Conservation (phyloP, 1,284 basidiomycete genomes). For the Moesziomyces globuligerus region DNA sequence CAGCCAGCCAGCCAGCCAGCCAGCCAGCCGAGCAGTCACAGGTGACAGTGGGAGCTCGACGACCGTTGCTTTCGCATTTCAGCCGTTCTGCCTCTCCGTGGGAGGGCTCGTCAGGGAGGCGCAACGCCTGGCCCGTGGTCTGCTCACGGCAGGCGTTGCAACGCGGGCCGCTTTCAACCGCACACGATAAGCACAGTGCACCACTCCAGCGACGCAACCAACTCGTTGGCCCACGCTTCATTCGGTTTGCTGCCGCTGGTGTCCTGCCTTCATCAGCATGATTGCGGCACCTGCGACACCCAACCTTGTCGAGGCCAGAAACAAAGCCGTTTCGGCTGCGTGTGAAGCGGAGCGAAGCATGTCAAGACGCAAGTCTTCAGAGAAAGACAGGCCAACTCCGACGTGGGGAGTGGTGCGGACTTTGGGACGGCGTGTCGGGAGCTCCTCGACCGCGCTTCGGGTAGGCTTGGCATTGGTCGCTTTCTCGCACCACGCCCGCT, state of each 20-base stretch:
- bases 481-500: too few species aligned
- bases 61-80: too few species aligned
- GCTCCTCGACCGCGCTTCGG: background rate
- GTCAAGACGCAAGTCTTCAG: background rate
- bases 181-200: too few species aligned
- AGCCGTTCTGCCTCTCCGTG: background rate
- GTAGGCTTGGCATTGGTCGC: constrained; percentile 13
- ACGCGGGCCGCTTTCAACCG: too few species aligned
- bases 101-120: background rate
- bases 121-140: too few species aligned
- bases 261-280: background rate
- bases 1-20: too few species aligned
- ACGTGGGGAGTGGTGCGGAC: constrained; percentile 3
- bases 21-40: background rate
- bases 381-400: constrained; percentile 9
- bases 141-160: too few species aligned
- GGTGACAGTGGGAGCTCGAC: background rate
- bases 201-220: too few species aligned
- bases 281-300: background rate
- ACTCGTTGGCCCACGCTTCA: too few species aligned
- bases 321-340: too few species aligned
- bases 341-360: too few species aligned
- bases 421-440: background rate
- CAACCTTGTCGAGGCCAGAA: background rate
- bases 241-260: too few species aligned